Evolutionary conservation across 2,329 filamentous ascomycete genomes (phyloP), one percentile per base, ranked within the genome.

Genomic region (Echinosphaeria canescens): DNA sequence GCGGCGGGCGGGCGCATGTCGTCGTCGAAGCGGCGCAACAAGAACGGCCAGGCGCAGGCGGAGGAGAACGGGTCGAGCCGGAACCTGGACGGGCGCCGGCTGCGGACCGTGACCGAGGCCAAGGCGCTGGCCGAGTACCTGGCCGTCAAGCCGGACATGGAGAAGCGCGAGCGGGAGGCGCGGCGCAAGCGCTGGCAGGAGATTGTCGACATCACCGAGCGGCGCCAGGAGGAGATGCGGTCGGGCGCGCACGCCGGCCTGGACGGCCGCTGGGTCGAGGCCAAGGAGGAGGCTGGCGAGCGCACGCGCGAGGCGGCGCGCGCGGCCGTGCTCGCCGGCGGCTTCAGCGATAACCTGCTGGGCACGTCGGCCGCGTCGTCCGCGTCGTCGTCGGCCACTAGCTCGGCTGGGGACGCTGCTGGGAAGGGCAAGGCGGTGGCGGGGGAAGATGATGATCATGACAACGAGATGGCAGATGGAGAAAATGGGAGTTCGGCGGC

Each of bases 1-100:
- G 88, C 90, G 1, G 88, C 88, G 3, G 88, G 90, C 43, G 88
- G 90, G 22, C 85, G 90, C 53, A 98, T 98, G 88, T 91, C 82
- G 3, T 85, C 79, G n/a, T 66, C 67, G 40, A 69, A 72, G 38
- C 90, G 90, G 56, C 88, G 85, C 59, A 74, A 74, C 57, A 73
- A 74, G 29, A n/a, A n/a, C n/a, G n/a, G n/a, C n/a, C n/a, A n/a
- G n/a, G n/a, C n/a, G n/a, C 69, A 78, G 38, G 73, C 69, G 28
- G 81, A 91, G 20, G 73, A 81, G 33, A 85, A 90, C 41, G 84
- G 72, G 14, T 93, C 84, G 3, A 92, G 80, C 43, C 71, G 88
- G 34, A 98, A 95, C 37, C 60, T 98, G 2, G 88, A 95, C 41
- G 88, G 88, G 0, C 71, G 88, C 13, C 67, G 88, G 30, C 49